Conservation (phyloP, 805 yeast species). For the Hermanozyma aechmeae region DNA sequence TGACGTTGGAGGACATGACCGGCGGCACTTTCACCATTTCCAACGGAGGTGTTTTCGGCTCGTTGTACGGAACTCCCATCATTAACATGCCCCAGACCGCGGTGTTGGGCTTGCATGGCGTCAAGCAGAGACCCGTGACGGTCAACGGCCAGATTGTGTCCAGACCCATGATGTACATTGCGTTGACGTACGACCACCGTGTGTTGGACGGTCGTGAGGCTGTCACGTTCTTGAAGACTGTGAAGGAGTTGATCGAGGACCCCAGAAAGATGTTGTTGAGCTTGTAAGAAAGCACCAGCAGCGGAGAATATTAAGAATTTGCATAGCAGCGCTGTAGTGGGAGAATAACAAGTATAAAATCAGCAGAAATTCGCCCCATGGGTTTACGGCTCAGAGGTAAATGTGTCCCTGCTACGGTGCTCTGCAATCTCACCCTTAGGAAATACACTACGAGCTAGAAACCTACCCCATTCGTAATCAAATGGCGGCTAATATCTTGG, state of each 20-base stretch:
- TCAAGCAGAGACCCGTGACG: slow-evolving; percentile 94
- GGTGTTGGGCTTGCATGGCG: slow-evolving; percentile 94
- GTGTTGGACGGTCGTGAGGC: slow-evolving; percentile 98
- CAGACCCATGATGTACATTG: slow-evolving; percentile 99
- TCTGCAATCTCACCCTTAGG: background rate
- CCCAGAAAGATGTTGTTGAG: slow-evolving; percentile 89
- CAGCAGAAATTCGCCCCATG: background rate
- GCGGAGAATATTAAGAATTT: too few relatives aligned
- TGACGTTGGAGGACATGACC: slow-evolving; percentile 96
- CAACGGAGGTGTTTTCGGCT: slow-evolving; percentile 98
- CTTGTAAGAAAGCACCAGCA: too few relatives aligned
- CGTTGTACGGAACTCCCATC: slow-evolving; percentile 96
- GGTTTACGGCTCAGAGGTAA: background rate
- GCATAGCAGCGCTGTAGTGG: too few relatives aligned
- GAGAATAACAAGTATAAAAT: slow-evolving; percentile 1
- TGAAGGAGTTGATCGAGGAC: slow-evolving; percentile 95
- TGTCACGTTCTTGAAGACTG: slow-evolving; percentile 90
- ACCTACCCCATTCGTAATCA: background rate
- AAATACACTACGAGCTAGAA: background rate
- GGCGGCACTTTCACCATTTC: slow-evolving; percentile 99
- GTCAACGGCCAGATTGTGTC: slow-evolving; percentile 92
- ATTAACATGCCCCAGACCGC: slow-evolving; percentile 98
- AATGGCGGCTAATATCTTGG: too few relatives aligned
- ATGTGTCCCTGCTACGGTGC: background rate
- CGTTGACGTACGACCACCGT: slow-evolving; percentile 97